phyloP scores from a whole-genome alignment of 352 stramenopile genomes.

The Phytophthora fragariae region DNA sequence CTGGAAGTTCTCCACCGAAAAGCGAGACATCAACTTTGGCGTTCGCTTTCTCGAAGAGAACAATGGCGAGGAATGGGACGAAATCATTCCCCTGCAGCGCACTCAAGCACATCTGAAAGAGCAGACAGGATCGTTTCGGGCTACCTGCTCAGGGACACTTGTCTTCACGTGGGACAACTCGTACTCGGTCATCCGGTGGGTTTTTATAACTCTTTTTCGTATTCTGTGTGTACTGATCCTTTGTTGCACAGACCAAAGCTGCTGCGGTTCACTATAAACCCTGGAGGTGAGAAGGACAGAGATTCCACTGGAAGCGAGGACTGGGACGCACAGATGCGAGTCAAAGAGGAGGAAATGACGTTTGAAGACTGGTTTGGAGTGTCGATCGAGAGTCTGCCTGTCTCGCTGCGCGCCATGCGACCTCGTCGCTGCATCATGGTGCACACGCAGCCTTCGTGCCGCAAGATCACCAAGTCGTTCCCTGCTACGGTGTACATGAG shows the following conservation, averaged over 20 bases:
- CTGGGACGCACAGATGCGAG: conserved; percentile 41
- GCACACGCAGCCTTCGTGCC: conserved; percentile 52
- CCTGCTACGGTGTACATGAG: conserved; percentile 66
- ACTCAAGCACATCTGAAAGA: conserved; percentile 40
- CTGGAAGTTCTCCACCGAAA: conserved; percentile 64
- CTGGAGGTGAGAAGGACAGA: conserved; percentile 7
- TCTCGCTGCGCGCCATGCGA: conserved; percentile 36
- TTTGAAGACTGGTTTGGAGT: conserved; percentile 75
- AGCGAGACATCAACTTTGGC: conserved; percentile 64
- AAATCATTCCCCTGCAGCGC: conserved; percentile 49
- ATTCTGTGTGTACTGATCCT: neutral
- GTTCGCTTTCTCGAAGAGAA: conserved; percentile 54
- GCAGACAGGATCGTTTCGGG: conserved; percentile 49
- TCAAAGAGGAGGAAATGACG: conserved; percentile 51
- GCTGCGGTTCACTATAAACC: conserved; percentile 46
- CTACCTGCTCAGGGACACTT: conserved; percentile 46
- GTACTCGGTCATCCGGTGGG: conserved; percentile 64
- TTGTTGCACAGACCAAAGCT: conserved; percentile 47
- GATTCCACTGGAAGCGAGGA: conserved; percentile 25
- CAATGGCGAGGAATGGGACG: conserved; percentile 41
- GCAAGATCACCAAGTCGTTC: conserved; percentile 63
- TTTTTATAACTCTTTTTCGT: neutral
- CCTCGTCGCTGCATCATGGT: conserved; percentile 64
- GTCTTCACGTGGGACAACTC: conserved; percentile 73
- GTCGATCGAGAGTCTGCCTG: conserved; percentile 48